Conservation (phyloP, 2,329 filamentous ascomycete species). For the Aureobasidium mangrovei region DNA sequence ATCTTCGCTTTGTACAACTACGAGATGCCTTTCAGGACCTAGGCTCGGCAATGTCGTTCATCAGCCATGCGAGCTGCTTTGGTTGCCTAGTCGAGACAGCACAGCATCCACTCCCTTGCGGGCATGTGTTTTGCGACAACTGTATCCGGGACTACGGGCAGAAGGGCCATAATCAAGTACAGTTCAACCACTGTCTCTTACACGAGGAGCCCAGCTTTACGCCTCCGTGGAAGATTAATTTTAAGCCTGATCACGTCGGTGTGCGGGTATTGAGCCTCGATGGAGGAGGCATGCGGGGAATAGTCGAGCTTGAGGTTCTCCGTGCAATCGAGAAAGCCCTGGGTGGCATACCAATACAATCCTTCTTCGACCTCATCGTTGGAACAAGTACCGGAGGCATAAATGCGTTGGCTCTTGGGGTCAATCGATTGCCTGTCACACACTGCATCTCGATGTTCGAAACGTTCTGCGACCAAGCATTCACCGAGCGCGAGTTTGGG, state of each 20-base stretch:
- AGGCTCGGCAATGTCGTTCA: conserved; percentile 23
- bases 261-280: conserved; percentile 35
- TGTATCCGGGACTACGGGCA: conserved; percentile 31
- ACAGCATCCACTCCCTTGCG: conserved; percentile 37
- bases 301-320: conserved; percentile 38
- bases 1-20: neutral
- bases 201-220: conserved; percentile 17
- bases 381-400: conserved; percentile 40
- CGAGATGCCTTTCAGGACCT: neutral
- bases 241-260: conserved; percentile 31
- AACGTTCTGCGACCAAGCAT: conserved; percentile 33
- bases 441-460: conserved; percentile 34
- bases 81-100: conserved; percentile 38
- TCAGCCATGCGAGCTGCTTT: conserved; percentile 40
- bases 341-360: conserved; percentile 33
- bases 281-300: conserved; percentile 40
- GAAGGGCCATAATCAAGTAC: conserved; percentile 21
- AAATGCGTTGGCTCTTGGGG: conserved; percentile 35
- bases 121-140: conserved; percentile 37
- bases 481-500: conserved; percentile 27
- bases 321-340: conserved; percentile 33
- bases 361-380: conserved; percentile 43
- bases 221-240: conserved; percentile 19
- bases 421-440: conserved; percentile 31
- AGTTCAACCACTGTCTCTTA: conserved; percentile 29